phyloP scores from a whole-genome alignment of 495 filamentous ascomycete genomes.

The Aspergillus diversus region DNA sequence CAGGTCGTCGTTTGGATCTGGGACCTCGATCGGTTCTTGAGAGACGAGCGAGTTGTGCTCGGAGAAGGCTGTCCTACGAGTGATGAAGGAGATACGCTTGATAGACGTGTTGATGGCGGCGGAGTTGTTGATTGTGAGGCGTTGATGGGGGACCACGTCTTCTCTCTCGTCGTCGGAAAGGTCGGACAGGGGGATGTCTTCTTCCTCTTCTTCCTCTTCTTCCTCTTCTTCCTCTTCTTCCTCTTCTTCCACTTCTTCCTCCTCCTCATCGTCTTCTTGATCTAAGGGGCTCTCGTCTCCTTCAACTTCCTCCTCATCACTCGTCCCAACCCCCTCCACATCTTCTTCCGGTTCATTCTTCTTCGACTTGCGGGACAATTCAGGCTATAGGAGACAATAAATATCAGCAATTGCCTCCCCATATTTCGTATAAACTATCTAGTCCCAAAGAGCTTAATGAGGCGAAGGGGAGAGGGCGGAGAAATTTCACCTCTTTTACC shows the following conservation, averaged over 20 bases:
- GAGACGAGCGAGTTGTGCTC: conserved; percentile 65
- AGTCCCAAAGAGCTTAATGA: neutral
- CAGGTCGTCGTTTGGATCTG: conserved; percentile 83
- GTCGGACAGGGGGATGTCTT: conserved; percentile 80
- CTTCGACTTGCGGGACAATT: conserved; percentile 14
- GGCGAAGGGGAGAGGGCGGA: neutral
- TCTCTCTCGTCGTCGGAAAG: conserved; percentile 80
- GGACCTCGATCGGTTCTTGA: conserved; percentile 54
- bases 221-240: conserved; percentile 38
- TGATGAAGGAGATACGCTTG: conserved; percentile 73
- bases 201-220: conserved; percentile 49
- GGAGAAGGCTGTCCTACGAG: conserved; percentile 62
- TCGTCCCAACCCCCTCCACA: conserved; percentile 32
- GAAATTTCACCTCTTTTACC: conserved; percentile 27
- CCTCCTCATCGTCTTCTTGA: conserved; percentile 24
- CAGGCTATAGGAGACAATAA: neutral
- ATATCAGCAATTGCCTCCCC: neutral
- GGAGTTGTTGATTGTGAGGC: conserved; percentile 97
- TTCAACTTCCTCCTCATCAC: conserved; percentile 31
- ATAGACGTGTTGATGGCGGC: conserved; percentile 76
- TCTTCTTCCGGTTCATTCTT: conserved; percentile 22
- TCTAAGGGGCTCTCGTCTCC: too few species aligned
- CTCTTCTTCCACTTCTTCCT: conserved; percentile 33
- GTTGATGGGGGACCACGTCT: conserved; percentile 84
- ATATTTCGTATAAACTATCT: neutral